These are phyloP conservation scores for Epichloe brachyelytri DNA, from an alignment of 2,329 filamentous ascomycete species.

Conservation along the genomic window DNA sequence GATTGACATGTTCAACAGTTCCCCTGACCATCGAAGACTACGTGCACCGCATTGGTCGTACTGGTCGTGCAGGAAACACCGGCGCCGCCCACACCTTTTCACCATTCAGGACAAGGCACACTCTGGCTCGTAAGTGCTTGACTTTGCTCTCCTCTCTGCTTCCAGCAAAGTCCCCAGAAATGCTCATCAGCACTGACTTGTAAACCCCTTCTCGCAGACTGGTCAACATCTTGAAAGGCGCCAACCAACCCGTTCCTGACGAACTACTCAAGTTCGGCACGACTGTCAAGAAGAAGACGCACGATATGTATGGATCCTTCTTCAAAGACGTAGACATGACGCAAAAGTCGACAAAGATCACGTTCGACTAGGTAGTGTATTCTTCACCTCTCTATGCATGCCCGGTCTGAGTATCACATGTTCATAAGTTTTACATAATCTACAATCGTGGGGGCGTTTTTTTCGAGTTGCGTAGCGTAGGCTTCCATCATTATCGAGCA, in stretches of 20 bases:
- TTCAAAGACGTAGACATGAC: slow-evolving; percentile 80
- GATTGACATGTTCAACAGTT: slow-evolving; percentile 38
- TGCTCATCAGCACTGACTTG: background rate
- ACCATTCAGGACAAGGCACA: slow-evolving; percentile 89
- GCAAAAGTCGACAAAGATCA: slow-evolving; percentile 83
- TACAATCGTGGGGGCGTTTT: background rate
- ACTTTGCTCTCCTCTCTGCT: background rate
- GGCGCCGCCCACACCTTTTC: slow-evolving; percentile 89
- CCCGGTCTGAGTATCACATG: background rate
- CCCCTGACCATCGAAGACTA: slow-evolving; percentile 91
- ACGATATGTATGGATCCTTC: slow-evolving; percentile 89
- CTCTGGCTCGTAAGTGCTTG: slow-evolving; percentile 63
- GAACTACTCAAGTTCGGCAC: slow-evolving; percentile 90
- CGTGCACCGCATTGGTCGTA: slow-evolving; percentile 91
- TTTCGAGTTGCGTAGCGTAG: background rate
- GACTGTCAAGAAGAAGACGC: slow-evolving; percentile 97
- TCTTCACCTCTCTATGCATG: background rate
- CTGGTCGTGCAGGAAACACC: slow-evolving; percentile 80
- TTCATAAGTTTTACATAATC: background rate
- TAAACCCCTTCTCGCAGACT: slow-evolving; percentile 36
- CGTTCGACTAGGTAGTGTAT: slow-evolving; percentile 50
- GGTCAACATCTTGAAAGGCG: slow-evolving; percentile 90
- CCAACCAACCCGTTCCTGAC: slow-evolving; percentile 81
- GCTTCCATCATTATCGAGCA: slow-evolving; percentile 16
- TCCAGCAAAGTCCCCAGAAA: background rate